phyloP scores from a whole-genome alignment of 108 stramenopile genomes.

The Pelagomonas calceolata region DNA sequence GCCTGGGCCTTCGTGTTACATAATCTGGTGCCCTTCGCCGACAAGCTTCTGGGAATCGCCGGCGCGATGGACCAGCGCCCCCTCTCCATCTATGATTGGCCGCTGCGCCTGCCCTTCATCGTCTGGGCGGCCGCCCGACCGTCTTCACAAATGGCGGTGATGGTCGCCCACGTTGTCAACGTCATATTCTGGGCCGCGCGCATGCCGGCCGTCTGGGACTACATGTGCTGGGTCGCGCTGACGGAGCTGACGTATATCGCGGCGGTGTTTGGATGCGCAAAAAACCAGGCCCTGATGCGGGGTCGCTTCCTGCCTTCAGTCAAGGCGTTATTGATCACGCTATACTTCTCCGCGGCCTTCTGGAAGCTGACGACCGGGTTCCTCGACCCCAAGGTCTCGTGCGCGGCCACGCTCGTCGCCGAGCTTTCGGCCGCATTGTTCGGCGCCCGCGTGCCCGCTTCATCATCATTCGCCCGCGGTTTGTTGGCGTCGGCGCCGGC shows the following conservation, averaged over 20 bases:
- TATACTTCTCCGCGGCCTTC: neutral
- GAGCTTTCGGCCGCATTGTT: neutral
- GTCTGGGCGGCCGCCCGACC: neutral
- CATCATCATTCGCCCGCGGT: neutral
- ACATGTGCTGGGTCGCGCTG: neutral
- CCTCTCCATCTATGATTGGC: neutral
- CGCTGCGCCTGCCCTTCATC: neutral
- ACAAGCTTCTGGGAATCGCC: neutral
- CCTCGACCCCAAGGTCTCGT: neutral
- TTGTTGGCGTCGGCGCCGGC: neutral
- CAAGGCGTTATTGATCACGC: neutral
- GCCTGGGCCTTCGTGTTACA: neutral
- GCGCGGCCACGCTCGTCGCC: neutral
- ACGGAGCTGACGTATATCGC: neutral
- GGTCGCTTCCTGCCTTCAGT: neutral
- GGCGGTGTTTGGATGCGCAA: neutral
- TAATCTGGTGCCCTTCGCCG: neutral
- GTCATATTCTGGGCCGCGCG: neutral
- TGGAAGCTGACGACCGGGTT: neutral
- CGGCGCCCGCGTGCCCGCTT: neutral
- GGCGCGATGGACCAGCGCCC: neutral
- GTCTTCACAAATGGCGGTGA: neutral
- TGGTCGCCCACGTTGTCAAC: neutral
- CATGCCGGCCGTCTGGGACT: neutral
- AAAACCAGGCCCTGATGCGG: neutral